Percentiles rank a stretch among this genome's conserved stretches.
Conservation (phyloP, 176 grass and related monocot genomes). For the Eragrostis nindensis region DNA sequence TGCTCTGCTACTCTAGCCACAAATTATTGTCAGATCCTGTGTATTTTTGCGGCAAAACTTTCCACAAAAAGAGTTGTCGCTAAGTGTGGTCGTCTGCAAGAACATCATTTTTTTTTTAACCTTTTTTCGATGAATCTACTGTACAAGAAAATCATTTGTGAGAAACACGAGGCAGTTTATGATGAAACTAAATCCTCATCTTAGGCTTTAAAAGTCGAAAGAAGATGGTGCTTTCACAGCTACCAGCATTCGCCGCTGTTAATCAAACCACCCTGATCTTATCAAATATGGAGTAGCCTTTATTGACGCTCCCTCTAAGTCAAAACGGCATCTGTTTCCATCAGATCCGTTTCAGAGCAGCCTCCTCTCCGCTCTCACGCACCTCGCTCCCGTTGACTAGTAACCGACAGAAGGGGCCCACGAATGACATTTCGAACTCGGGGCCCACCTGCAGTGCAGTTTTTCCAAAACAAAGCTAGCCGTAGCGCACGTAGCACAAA, state of each 20-base stretch:
- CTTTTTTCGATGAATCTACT: no score
- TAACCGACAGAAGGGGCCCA: neutral
- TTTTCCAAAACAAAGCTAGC: neutral
- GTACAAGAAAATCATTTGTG: no score
- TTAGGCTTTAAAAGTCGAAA: neutral
- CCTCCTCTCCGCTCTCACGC: neutral
- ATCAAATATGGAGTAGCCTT: constrained; percentile 20
- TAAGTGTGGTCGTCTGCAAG: no score
- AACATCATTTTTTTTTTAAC: no score
- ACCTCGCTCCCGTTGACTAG: neutral
- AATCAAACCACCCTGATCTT: neutral
- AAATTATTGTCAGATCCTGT: no score
- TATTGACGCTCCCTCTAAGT: constrained; percentile 21
- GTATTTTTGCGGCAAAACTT: no score
- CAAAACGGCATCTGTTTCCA: constrained; percentile 34
- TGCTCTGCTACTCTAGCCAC: no score
- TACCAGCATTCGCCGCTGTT: neutral
- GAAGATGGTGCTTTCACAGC: neutral
- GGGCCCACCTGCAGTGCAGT: neutral
- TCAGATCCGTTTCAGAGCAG: constrained; percentile 34
- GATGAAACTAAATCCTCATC: no score
- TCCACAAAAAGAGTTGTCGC: no score
- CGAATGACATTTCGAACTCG: neutral
- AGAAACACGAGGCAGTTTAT: neutral
- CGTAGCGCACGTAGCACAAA: neutral